Base-by-base conservation (phyloP, 2,329 filamentous ascomycete genomes). In the Penicillium sp. region DNA sequence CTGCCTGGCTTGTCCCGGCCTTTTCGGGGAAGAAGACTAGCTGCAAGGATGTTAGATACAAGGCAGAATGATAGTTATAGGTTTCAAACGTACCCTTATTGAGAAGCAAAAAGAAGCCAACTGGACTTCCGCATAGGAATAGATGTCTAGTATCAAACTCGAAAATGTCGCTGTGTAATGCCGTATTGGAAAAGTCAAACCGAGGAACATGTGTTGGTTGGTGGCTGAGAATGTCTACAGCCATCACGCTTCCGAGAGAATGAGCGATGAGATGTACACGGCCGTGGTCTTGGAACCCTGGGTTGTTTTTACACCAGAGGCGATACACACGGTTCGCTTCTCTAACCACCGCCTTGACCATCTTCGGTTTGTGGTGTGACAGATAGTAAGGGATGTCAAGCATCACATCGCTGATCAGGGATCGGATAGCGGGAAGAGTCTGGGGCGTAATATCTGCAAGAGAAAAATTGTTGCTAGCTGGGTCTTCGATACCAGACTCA, bases 321-420 rank as follows among this genome's bases (percentile, higher is more conserved):
- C 90, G 86, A 72, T 96, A 97, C n/a, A 99, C 90, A 6, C 93
- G 86, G 69, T 99, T 99, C 8, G 94, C 93, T 77, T 99, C 94
- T 58, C 83, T 84, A 41, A 96, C 88, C 48, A 97, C 87, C 1
- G 94, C 93, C 43, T 88, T 83, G 50, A 96, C 89, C 93, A 99
- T 97, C 74, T 92, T 96, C 4, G 88, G 85, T 69, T 97, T 96
- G 76, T 97, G 93, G 58, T 96, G 90, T 0, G 93, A 97, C 77
- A 99, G 88, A 77, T 97, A 99, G 72, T 96, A 97, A 0, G 94
- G 94, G 49, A 99, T 93, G 72, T 99, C 94, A 49, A 97, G 88
- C 91, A 99, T 97, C 66, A 99, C 91, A 73, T 99, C 94, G 42
- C 90, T 96, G 60, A 99, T 96, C 71, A 99, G 86, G 69, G 89